Conservation (phyloP, 257 asterid species). For the Petunia secreta region DNA sequence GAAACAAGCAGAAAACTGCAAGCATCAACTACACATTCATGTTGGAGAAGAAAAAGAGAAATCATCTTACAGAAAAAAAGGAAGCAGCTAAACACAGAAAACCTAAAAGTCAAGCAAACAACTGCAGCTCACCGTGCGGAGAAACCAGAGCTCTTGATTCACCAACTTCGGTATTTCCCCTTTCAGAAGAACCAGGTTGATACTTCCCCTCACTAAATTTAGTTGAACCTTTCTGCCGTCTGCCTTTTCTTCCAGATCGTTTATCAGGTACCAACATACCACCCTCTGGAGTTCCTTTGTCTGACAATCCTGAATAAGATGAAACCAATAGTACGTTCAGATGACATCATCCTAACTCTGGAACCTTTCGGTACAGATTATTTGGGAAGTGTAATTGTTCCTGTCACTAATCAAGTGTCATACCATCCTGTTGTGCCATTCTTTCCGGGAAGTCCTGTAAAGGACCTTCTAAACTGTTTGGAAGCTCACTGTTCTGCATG, state of each 20-base stretch:
- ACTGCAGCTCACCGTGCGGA: conserved; percentile 46
- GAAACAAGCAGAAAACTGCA: conserved; percentile 16
- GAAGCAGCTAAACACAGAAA: not conserved
- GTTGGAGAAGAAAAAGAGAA: conserved; percentile 23
- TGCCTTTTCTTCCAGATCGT: conserved; percentile 71
- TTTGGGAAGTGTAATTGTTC: conserved; percentile 2
- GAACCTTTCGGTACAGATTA: not conserved
- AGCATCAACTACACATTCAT: not conserved
- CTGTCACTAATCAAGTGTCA: not conserved
- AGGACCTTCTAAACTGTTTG: conserved; percentile 41
- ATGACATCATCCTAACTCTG: conserved; percentile 8
- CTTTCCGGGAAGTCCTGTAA: conserved; percentile 42
- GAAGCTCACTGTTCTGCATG: conserved; percentile 49
- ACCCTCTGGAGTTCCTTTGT: conserved; percentile 58
- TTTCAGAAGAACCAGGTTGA: conserved; percentile 49
- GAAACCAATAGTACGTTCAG: conserved; percentile 18
- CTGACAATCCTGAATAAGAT: conserved; percentile 43
- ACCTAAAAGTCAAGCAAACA: not conserved
- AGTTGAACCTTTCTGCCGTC: conserved; percentile 60
- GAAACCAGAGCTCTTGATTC: conserved; percentile 42
- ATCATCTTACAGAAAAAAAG: conserved; percentile 11
- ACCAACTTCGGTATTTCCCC: conserved; percentile 50
- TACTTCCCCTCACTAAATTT: conserved; percentile 50
- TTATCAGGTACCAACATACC: conserved; percentile 54
- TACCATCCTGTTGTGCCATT: conserved; percentile 49